A percentile compares a stretch with the other conserved stretches of the same genome.
These are phyloP conservation scores for Adansonia grandidieri DNA, from an alignment of 441 rosid genomes.

Conservation along the genomic window DNA sequence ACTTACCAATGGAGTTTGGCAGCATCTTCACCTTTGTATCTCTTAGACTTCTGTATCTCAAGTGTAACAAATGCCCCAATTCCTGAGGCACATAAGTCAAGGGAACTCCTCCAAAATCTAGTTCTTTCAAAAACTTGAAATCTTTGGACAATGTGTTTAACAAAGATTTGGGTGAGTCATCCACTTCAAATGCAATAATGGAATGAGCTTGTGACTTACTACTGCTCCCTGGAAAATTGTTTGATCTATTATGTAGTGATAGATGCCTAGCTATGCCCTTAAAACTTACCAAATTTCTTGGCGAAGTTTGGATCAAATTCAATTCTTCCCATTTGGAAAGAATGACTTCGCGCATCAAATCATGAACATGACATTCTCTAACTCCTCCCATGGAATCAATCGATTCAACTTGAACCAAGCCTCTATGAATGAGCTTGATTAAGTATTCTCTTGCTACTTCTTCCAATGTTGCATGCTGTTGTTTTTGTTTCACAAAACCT, in stretches of 20 bases:
- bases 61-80: slow-evolving; percentile 25
- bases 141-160: not conserved
- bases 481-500: slow-evolving; percentile 12
- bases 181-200: not conserved
- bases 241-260: not conserved
- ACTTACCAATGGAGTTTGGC: slow-evolving; percentile 27
- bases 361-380: slow-evolving; percentile 19
- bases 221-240: slow-evolving; percentile 1
- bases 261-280: slow-evolving; percentile 6
- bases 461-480: slow-evolving; percentile 1
- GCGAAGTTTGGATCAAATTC: slow-evolving; percentile 6
- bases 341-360: slow-evolving; percentile 23
- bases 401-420: slow-evolving; percentile 22
- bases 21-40: slow-evolving; percentile 15
- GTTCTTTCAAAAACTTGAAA: slow-evolving; percentile 5
- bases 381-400: slow-evolving; percentile 2
- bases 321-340: not conserved
- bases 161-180: slow-evolving; percentile 4
- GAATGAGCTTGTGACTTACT: slow-evolving; percentile 12
- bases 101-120: not conserved
- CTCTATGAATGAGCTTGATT: slow-evolving; percentile 21
- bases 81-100: slow-evolving; percentile 5
- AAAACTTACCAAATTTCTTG: not conserved
- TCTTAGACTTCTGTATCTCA: slow-evolving; percentile 22
- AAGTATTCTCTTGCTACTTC: slow-evolving; percentile 23